Evolutionary conservation across 75 land plant species (phyloP), one percentile per base, ranked within the genome.

Genomic region (Adiantum capillusveneris): DNA sequence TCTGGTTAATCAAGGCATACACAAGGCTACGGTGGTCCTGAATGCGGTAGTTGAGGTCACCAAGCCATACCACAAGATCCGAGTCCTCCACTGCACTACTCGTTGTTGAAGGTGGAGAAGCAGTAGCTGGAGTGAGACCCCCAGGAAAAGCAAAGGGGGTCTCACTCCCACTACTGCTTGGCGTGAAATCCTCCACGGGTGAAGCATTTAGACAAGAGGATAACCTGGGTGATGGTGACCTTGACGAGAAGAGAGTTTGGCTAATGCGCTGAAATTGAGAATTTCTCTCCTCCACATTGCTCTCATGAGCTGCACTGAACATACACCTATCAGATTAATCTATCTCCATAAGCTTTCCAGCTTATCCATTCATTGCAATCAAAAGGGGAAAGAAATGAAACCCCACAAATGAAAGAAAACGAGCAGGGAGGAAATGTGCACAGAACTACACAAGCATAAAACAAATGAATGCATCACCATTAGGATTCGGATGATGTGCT

Each of bases 11-110:
- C 7, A 89, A 70, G 53, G 44, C 53, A 39, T 72, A 65, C 0
- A 76, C 87, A 6, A 85, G 79, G 19, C 74, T 72, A 9, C 75
- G 55, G 30, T 72, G 69, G 24, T 85, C 78, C 18, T 86, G 76
- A 9, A 89, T 49, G 39, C 95, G 66, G 70, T 89, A 89, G 56
- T 89, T 89, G 31, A 89, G 82, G 68, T 89, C 95, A n/a, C 95
- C 90, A 48, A 89, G 67, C 95, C 95, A 86, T 0, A 89, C 71
- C 13, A 76, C 82, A 39, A 89, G 27, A n/a, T 79, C 81, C 24
- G 74, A 60, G 0, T 70, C 75, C 36, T 70, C 80, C n/a, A 76
- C 49, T 17, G 21, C 21, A 46, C 14, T 7, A 14, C 21, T 20
- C n/a, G 49, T 2, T 20, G 21, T 46, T 6, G 49, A 46, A 17